phyloP scores from a whole-genome alignment of 2,329 filamentous ascomycete genomes.

The Fusarium illudens region DNA sequence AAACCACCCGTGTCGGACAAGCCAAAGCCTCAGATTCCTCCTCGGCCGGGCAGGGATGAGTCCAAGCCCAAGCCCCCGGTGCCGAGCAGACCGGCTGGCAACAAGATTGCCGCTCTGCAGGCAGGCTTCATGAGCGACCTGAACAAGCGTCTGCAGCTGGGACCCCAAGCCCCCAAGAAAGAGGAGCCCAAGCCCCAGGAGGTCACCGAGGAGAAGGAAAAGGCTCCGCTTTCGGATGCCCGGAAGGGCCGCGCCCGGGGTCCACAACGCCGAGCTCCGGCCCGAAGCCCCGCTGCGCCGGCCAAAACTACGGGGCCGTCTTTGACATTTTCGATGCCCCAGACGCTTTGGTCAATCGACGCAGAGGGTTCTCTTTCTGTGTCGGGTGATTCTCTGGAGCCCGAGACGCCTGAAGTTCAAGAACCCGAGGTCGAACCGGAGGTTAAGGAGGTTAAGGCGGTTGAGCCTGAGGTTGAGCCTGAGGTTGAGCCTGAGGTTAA shows the following conservation, averaged over 20 bases:
- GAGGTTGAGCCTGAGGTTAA: conserved; percentile 18
- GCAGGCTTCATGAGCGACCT: conserved; percentile 93
- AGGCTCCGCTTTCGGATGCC: conserved; percentile 84
- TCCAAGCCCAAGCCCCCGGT: conserved; percentile 83
- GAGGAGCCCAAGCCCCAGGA: conserved; percentile 70
- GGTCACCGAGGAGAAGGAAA: conserved; percentile 67
- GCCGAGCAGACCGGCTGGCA: conserved; percentile 75
- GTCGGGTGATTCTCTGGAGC: conserved; percentile 21
- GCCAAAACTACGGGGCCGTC: conserved; percentile 47
- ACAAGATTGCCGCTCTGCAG: conserved; percentile 91
- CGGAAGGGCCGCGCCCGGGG: conserved; percentile 90
- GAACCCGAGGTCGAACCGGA: conserved; percentile 16
- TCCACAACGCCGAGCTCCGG: conserved; percentile 77
- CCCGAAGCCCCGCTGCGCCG: conserved; percentile 56
- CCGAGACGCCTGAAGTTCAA: conserved; percentile 1
- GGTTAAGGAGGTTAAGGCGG: conserved; percentile 16
- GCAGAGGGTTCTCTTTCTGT: conserved; percentile 54
- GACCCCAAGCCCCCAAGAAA: conserved; percentile 82
- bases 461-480: conserved; percentile 8
- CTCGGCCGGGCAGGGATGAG: conserved; percentile 66
- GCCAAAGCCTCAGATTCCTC: conserved; percentile 68
- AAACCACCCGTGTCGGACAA: conserved; percentile 60
- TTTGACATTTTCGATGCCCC: conserved; percentile 57
- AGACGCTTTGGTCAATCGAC: conserved; percentile 62
- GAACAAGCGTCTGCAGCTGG: conserved; percentile 86